Percentiles rank a stretch among this genome's conserved stretches.
Conservation (phyloP, 345 rosid species). For the Cardamine resedifolia region DNA sequence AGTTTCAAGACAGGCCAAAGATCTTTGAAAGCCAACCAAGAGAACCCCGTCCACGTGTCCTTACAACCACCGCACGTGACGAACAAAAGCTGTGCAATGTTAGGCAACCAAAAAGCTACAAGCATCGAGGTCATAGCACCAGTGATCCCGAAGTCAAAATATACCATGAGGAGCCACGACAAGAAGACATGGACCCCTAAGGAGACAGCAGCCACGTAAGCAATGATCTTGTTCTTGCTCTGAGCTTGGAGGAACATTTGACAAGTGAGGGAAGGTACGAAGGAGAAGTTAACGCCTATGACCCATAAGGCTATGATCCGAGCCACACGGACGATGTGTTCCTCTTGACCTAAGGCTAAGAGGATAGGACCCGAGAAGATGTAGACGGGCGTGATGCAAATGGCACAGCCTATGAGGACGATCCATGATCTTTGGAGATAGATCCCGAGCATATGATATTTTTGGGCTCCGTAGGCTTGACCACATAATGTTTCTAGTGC, state of each 20-base stretch:
- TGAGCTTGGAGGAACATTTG: slow-evolving; percentile 42
- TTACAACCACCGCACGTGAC: slow-evolving; percentile 56
- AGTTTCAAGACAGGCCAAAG: slow-evolving; percentile 47
- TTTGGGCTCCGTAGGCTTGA: slow-evolving; percentile 72
- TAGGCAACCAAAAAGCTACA: slow-evolving; percentile 27
- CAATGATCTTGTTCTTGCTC: slow-evolving; percentile 35
- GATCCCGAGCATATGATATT: slow-evolving; percentile 69
- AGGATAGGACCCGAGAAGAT: slow-evolving; percentile 53
- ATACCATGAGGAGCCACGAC: slow-evolving; percentile 44
- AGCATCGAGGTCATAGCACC: slow-evolving; percentile 32
- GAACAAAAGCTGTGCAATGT: slow-evolving; percentile 35
- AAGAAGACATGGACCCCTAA: slow-evolving; percentile 27
- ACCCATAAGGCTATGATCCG: slow-evolving; percentile 53
- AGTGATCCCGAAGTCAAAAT: slow-evolving; percentile 15
- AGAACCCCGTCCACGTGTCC: slow-evolving; percentile 73
- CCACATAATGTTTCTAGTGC: slow-evolving; percentile 81
- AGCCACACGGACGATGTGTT: slow-evolving; percentile 41
- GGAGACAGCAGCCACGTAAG: slow-evolving; percentile 50
- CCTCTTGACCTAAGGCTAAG: slow-evolving; percentile 56
- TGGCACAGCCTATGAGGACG: slow-evolving; percentile 37
- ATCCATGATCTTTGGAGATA: slow-evolving; percentile 84
- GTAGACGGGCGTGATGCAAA: slow-evolving; percentile 52
- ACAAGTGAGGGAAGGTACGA: slow-evolving; percentile 25
- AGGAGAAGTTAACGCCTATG: slow-evolving; percentile 51
- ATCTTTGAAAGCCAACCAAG: slow-evolving; percentile 52